Base-by-base conservation (phyloP, 257 asterid genomes). In the Nicotiana knightiana region DNA sequence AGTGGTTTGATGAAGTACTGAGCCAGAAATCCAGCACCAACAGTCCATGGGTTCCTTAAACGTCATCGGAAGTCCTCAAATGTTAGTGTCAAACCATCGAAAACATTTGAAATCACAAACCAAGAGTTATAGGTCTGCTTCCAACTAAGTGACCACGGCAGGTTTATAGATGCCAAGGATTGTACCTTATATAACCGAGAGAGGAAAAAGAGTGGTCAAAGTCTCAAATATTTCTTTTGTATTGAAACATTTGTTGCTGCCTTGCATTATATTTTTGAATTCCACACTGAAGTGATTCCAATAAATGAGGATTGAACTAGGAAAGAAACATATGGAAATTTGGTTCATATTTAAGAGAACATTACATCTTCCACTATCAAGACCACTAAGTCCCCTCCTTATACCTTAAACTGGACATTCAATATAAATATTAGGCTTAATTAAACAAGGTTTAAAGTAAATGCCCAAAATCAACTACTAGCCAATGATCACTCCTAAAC, bases 31-130 rank as follows among this genome's bases (percentile, higher is more conserved):
- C 99, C 99, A 24, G 93, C 93, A 82, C 98, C 99, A 59, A 95
- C 98, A 71, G 99, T 95, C 98, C 97, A 95, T 3, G 99, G 98
- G 87, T 95, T 95, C 86, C 98, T 93, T 63, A 93, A 88, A 88
- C 99, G 93, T 77, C 97, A 87, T 88, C 92, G 89, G 62, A 93
- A 95, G 90, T 95, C 99, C 84, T 93, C 97, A 85, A 95, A 95
- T 53, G 93, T 95, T 85, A 95, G 90, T 1, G 99, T 95, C 90
- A 95, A 86, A 80, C 99, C 99, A 95, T 95, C 4, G 97, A 95
- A 80, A 95, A 93, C 4, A 95, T n/a, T n/a, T n/a, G n/a, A n/a
- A n/a, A n/a, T n/a, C n/a, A n/a, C n/a, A n/a, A n/a, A n/a, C n/a
- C n/a, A n/a, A n/a, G n/a, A n/a, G n/a, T n/a, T n/a, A n/a, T n/a